Evolutionary conservation across 148 eudicot species (phyloP), one percentile per base, ranked within the genome.

Genomic region (Cornus suecica): DNA sequence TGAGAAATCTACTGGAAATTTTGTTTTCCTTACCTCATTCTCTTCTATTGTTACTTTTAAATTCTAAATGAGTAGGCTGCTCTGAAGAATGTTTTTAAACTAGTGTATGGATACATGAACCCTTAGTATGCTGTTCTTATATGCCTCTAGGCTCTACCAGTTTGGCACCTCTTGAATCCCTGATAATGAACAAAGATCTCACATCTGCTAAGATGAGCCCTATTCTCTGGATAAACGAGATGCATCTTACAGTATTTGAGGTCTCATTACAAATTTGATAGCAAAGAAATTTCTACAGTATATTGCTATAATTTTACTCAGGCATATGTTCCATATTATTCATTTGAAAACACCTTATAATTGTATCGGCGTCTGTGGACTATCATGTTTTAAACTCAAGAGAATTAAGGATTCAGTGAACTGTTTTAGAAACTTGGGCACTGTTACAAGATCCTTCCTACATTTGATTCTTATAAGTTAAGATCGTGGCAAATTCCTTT

Each of bases 31-130:
- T 26, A 4, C 31, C 22, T 24, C 25, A 25, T 42, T 13, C 25
- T 69, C 31, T 69, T 69, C 32, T 42, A 26, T 69, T 11, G 71
- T 20, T 26, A 69, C 13, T 42, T 20, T 69, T 69, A n/a, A 68
- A 22, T 8, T 37, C 5, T 31, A 48, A 48, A 48, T 1, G 1
- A 16, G 15, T 2, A 48, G 18, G 20, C 18, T 48, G 54, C 54
- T 48, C 18, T 48, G 24, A 22, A 58, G 23, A 58, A 58, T 18
- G 62, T 10, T 58, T 58, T 58, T 24, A 58, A 18, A 6, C n/a
- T 58, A n/a, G 22, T 20, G 58, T 20, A 58, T 5, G n/a, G 24
- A 58, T 18, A 20, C 24, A n/a, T n/a, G 24, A 58, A n/a, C 25
- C 24, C 0, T n/a, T 5, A 58, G 1, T 18, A 22, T 58, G 62